These are phyloP conservation scores for Plectosphaerella cucumerina DNA, from an alignment of 2,329 filamentous ascomycete genomes.

Conservation along the genomic window DNA sequence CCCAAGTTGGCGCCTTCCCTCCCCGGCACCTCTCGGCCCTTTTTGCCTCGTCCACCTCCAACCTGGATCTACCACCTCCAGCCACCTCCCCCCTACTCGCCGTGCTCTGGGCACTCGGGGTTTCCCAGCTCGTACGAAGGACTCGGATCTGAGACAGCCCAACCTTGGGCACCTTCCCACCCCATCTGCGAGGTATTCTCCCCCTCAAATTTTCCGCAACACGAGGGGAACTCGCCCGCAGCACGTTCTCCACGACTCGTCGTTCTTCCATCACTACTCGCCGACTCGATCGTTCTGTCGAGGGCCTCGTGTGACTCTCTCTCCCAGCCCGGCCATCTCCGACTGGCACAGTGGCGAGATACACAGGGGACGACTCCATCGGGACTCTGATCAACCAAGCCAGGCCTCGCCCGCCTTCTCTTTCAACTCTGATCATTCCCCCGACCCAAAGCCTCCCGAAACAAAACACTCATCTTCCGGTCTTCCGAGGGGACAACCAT, in stretches of 20 bases:
- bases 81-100: background rate
- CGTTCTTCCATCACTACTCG: slow-evolving; percentile 1
- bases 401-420: background rate
- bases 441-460: background rate
- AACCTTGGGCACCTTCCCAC: slow-evolving; percentile 9
- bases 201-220: background rate
- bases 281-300: background rate
- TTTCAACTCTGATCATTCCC: background rate
- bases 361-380: too few relatives aligned
- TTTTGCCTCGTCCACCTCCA: background rate
- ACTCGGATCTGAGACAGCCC: slow-evolving; percentile 10
- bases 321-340: background rate
- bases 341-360: background rate
- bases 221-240: too few relatives aligned
- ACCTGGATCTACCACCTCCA: background rate
- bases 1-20: background rate
- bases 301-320: background rate
- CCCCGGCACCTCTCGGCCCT: background rate
- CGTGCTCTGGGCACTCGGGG: background rate
- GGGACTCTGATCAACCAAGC: too few relatives aligned
- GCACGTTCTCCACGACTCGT: background rate
- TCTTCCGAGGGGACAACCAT: background rate
- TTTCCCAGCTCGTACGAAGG: background rate
- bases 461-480: too few relatives aligned
- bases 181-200: too few relatives aligned